Conservation (phyloP, 2,329 filamentous ascomycete species). For the Colletotrichum graminicola region DNA sequence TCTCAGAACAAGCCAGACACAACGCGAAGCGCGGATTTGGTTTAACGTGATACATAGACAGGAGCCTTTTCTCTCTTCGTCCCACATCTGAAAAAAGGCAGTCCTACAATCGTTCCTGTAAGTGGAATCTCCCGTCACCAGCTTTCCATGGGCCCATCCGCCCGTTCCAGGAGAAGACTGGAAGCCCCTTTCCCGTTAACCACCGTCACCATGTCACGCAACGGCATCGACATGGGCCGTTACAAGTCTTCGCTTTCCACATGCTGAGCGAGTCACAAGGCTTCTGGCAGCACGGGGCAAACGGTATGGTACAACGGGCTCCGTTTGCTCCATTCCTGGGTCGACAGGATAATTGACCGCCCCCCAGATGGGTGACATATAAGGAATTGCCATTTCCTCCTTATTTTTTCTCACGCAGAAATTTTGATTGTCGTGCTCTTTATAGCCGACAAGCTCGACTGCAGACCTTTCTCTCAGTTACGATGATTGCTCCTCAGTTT, state of each 20-base stretch:
- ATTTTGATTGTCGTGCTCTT: background rate
- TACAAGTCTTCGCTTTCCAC: conserved; percentile 1
- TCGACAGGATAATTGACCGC: conserved; percentile 4
- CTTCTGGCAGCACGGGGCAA: conserved; percentile 18
- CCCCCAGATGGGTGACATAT: background rate
- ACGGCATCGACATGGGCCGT: background rate
- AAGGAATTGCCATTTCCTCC: background rate
- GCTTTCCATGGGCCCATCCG: background rate
- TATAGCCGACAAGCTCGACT: background rate
- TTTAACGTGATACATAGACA: conserved; percentile 7
- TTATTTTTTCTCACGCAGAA: no score
- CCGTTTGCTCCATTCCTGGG: conserved; percentile 13
- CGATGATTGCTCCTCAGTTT: conserved; percentile 13
- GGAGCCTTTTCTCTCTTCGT: conserved; percentile 11
- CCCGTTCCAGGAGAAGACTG: background rate
- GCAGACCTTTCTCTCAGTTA: background rate
- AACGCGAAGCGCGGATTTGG: background rate
- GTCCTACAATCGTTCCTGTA: conserved; percentile 5
- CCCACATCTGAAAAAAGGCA: background rate
- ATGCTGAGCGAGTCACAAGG: conserved; percentile 31
- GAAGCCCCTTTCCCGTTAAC: background rate
- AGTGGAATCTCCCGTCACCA: background rate
- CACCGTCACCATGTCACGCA: conserved; percentile 21
- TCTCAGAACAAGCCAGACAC: background rate
- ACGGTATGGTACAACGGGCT: conserved; percentile 7